Evolutionary conservation across 2,329 filamentous ascomycete genomes (phyloP).

Genomic region (Penicillium sp.): DNA sequence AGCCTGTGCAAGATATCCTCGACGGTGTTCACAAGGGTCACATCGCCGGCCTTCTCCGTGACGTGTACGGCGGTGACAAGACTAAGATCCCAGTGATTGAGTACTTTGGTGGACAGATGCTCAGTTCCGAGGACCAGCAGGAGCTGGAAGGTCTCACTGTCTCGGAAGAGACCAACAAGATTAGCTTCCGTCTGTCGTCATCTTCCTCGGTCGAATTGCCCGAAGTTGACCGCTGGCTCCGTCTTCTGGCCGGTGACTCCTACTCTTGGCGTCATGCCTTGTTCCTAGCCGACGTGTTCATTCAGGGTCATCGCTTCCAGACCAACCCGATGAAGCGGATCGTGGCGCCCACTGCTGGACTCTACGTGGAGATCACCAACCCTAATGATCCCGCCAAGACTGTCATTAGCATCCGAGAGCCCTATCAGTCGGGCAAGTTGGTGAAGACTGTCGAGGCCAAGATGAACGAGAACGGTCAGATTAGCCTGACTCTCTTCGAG

Average conservation of each 20-base stretch:
- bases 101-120: slow-evolving; percentile 87
- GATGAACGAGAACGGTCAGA: slow-evolving; percentile 71
- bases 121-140: slow-evolving; percentile 67
- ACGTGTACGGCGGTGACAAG: slow-evolving; percentile 74
- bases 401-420: slow-evolving; percentile 81
- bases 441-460: slow-evolving; percentile 85
- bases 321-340: slow-evolving; percentile 93
- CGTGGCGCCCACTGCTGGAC: slow-evolving; percentile 78
- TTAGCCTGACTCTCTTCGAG: slow-evolving; percentile 87
- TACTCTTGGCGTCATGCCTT: slow-evolving; percentile 95
- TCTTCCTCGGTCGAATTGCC: slow-evolving; percentile 73
- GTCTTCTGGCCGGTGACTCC: slow-evolving; percentile 77
- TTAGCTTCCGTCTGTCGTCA: slow-evolving; percentile 77
- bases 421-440: slow-evolving; percentile 79
- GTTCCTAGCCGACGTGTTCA: slow-evolving; percentile 87
- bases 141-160: slow-evolving; percentile 86
- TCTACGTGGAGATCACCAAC: slow-evolving; percentile 82
- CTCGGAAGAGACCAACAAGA: slow-evolving; percentile 74
- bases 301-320: slow-evolving; percentile 95
- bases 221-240: slow-evolving; percentile 77
- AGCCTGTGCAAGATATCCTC: slow-evolving; percentile 92
- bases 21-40: slow-evolving; percentile 87
- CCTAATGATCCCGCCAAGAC: slow-evolving; percentile 82
- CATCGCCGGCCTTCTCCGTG: slow-evolving; percentile 73
- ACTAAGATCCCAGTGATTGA: slow-evolving; percentile 78